phyloP scores from a whole-genome alignment of 1,139 yeast species.

The Lodderomyces oxycetoniae region DNA sequence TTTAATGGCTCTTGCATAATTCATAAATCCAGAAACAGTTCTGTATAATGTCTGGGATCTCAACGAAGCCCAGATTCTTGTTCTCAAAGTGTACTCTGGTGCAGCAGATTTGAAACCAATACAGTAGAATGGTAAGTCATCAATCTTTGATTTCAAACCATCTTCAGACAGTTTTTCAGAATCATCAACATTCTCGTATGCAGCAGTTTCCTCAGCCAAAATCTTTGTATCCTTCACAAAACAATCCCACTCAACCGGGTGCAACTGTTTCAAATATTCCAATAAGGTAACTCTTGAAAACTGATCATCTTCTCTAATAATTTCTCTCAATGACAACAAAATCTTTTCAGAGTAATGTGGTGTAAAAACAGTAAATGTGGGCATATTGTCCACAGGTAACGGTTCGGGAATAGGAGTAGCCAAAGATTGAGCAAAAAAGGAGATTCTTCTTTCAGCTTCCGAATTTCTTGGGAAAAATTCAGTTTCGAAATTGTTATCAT shows the following conservation, averaged over 20 bases:
- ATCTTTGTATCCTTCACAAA: conserved; percentile 98
- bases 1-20: conserved; percentile 96
- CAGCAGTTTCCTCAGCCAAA: conserved; percentile 95
- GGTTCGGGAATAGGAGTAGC: conserved; percentile 99
- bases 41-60: conserved; percentile 98
- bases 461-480: conserved; percentile 95
- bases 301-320: conserved; percentile 98
- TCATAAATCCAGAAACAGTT: conserved; percentile 99
- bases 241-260: conserved; percentile 99
- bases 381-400: conserved; percentile 98
- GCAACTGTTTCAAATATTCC: conserved; percentile 95
- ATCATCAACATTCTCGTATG: conserved; percentile 67
- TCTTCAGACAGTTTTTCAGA: conserved; percentile 60
- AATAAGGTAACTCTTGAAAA: conserved; percentile 93
- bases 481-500: conserved; percentile 89
- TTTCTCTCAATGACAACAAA: conserved; percentile 88
- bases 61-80: conserved; percentile 98
- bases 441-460: conserved; percentile 98
- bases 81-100: conserved; percentile 96
- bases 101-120: conserved; percentile 99
- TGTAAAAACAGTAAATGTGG: conserved; percentile 94
- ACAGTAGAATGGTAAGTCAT: conserved; percentile 97
- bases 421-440: conserved; percentile 97
- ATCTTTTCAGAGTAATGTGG: conserved; percentile 99
- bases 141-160: conserved; percentile 84